A percentile compares a stretch with the other conserved stretches of the same genome.
These are phyloP conservation scores for Pseudocercospora vitis DNA, from an alignment of 2,329 filamentous ascomycete species.

Conservation along the genomic window DNA sequence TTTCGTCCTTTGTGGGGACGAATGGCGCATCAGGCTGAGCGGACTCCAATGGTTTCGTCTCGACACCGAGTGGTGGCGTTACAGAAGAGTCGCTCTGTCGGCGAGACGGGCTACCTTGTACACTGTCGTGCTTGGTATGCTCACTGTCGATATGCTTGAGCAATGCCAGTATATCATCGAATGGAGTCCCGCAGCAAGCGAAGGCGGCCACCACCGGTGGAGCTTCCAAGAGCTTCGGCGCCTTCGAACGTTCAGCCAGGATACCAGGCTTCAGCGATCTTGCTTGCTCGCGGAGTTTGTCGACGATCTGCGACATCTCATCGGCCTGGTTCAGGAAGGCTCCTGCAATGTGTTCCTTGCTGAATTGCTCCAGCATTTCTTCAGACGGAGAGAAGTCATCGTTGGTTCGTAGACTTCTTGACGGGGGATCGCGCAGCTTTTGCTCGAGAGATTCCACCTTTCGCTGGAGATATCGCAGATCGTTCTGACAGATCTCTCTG, in stretches of 20 bases:
- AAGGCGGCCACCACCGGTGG: slow-evolving; percentile 3
- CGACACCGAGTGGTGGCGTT: slow-evolving; percentile 2
- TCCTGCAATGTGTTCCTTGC: slow-evolving; percentile 8
- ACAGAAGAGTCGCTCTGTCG: too few relatives aligned
- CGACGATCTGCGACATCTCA: slow-evolving; percentile 5
- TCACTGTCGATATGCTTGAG: slow-evolving; percentile 13
- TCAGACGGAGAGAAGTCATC: not conserved
- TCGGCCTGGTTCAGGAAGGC: slow-evolving; percentile 10
- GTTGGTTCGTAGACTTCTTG: not conserved
- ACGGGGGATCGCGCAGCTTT: not conserved
- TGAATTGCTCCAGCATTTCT: slow-evolving; percentile 10
- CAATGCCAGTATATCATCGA: slow-evolving; percentile 8
- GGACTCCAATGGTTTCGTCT: slow-evolving; percentile 10
- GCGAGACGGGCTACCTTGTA: not conserved
- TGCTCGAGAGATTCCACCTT: too few relatives aligned
- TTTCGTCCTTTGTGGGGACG: not conserved
- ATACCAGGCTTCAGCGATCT: not conserved
- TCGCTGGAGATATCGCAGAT: slow-evolving; percentile 20
- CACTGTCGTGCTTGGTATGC: slow-evolving; percentile 9
- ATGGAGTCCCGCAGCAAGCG: slow-evolving; percentile 16
- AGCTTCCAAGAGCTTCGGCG: slow-evolving; percentile 16
- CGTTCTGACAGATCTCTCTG: slow-evolving; percentile 10
- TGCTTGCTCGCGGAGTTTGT: slow-evolving; percentile 11
- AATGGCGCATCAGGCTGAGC: not conserved
- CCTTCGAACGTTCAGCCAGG: not conserved